Evolutionary conservation across 495 filamentous ascomycete genomes (phyloP).

Genomic region (Cetradonia linearis): DNA sequence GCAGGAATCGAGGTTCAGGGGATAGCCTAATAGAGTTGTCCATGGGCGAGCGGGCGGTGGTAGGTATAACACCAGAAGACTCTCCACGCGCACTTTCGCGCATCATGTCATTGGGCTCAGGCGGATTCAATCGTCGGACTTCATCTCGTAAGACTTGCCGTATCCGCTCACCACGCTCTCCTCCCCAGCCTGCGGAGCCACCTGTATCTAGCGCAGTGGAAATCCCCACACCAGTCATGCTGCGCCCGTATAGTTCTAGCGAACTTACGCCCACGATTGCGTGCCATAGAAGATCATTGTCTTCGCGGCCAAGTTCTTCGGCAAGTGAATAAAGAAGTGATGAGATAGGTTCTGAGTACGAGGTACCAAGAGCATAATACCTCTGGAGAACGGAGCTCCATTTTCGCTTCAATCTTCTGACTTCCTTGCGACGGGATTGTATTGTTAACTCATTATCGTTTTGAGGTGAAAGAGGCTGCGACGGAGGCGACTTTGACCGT

Average conservation of each 20-base stretch:
- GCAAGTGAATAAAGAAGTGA: constrained; percentile 89
- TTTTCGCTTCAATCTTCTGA: constrained; percentile 65
- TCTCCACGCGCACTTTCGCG: constrained; percentile 45
- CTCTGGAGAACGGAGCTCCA: constrained; percentile 59
- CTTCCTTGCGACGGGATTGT: constrained; percentile 54
- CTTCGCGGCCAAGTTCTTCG: constrained; percentile 88
- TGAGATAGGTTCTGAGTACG: constrained; percentile 89
- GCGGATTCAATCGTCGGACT: constrained; percentile 86
- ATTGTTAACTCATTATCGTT: constrained; percentile 55
- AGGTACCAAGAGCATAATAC: constrained; percentile 80
- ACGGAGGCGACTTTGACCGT: constrained; percentile 37
- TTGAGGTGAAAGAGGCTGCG: constrained; percentile 46
- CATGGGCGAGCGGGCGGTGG: constrained; percentile 74
- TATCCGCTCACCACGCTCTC: constrained; percentile 71
- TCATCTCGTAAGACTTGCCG: constrained; percentile 81
- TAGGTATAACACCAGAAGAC: constrained; percentile 69
- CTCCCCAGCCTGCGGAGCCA: constrained; percentile 66
- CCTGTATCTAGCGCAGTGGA: constrained; percentile 46
- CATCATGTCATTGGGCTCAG: constrained; percentile 49
- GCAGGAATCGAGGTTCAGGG: constrained; percentile 85
- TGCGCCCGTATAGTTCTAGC: constrained; percentile 81
- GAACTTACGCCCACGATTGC: constrained; percentile 87
- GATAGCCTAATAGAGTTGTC: constrained; percentile 88
- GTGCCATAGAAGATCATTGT: constrained; percentile 92
- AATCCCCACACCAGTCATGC: constrained; percentile 69